Base-by-base conservation (phyloP, 805 yeast genomes). In the Yamadazyma insecticola region DNA sequence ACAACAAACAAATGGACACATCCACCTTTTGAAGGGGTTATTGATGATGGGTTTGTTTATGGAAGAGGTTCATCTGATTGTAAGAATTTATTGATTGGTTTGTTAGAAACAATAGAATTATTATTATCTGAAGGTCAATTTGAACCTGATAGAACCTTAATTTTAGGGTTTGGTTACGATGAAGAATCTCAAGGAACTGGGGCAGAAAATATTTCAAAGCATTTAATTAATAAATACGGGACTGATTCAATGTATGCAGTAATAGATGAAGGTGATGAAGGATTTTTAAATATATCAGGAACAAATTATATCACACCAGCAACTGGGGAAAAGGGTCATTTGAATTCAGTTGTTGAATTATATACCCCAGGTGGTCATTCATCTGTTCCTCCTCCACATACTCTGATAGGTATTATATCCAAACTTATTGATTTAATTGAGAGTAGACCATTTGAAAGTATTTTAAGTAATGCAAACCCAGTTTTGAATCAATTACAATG, bases 301-400 rank as follows among this genome's bases (percentile, higher is more conserved):
- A 44, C 55, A 8, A 57, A 58, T 8, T 48, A 66, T 39, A 62
- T 72, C 2, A 38, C 63, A 15, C 72, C 73, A 1, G 72, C 70
- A 9, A 63, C 70, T 2, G 67, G 68, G 6, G 76, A 70, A 39
- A 70, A 70, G 47, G 76, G 76, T 1, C 56, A 61, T 33, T 33
- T 67, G 22, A 59, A 70, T 43, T 43, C 68, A 2, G 39, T 50
- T 12, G 51, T 70, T 22, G 61, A 56, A 12, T 44, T 70, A 19
- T 56, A 41, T 28, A 61, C 71, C 5, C 70, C 68, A 6, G 76
- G 76, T 18, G 76, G 76, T 1, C 76, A 70, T 45, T 67, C 74
- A 0, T 63, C 72, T 0, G 50, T 69, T 18, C 76, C 76, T 3
- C 74, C 72, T n/a, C 51, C 53, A 12, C 74, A 69, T 42, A 70